Percentiles rank a stretch among this genome's conserved stretches.
These are phyloP conservation scores for Pholiota conissans DNA, from an alignment of 768 basidiomycete species.

Conservation along the genomic window DNA sequence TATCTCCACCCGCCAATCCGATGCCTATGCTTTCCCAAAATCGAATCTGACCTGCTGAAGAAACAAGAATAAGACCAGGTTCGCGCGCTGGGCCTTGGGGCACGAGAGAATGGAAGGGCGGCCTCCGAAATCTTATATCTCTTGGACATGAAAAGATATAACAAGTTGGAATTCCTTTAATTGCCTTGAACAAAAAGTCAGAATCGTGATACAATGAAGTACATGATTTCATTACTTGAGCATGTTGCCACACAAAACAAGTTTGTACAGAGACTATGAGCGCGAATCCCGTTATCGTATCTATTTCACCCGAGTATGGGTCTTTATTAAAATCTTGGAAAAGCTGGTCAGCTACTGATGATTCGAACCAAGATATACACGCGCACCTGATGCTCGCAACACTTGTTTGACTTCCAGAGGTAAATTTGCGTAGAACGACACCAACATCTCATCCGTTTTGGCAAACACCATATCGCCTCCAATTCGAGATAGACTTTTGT, in stretches of 20 bases:
- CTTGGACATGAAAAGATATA: conserved; percentile 79
- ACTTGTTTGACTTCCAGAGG: conserved; percentile 77
- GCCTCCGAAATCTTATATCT: conserved; percentile 35
- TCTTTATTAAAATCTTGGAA: conserved; percentile 65
- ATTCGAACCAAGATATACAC: neutral
- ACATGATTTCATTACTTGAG: conserved; percentile 44
- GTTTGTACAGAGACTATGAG: conserved; percentile 70
- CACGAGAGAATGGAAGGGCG: conserved; percentile 63
- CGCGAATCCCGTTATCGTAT: conserved; percentile 71
- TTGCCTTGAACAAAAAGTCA: conserved; percentile 35
- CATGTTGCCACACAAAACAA: conserved; percentile 85
- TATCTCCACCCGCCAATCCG: conserved; percentile 78
- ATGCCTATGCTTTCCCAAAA: conserved; percentile 90
- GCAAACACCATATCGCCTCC: conserved; percentile 56
- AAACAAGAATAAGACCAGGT: conserved; percentile 83
- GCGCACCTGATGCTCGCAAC: conserved; percentile 64
- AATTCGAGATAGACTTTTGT: conserved; percentile 32
- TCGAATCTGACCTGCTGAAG: conserved; percentile 67
- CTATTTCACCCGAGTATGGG: conserved; percentile 69
- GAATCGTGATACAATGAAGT: neutral
- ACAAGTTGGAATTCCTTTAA: conserved; percentile 75
- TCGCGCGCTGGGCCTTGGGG: conserved; percentile 70
- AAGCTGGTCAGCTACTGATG: conserved; percentile 1
- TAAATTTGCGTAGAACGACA: conserved; percentile 65
- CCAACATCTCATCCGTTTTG: conserved; percentile 70